Conservation (phyloP, 768 basidiomycete genomes). For the Podaxis sp. region DNA sequence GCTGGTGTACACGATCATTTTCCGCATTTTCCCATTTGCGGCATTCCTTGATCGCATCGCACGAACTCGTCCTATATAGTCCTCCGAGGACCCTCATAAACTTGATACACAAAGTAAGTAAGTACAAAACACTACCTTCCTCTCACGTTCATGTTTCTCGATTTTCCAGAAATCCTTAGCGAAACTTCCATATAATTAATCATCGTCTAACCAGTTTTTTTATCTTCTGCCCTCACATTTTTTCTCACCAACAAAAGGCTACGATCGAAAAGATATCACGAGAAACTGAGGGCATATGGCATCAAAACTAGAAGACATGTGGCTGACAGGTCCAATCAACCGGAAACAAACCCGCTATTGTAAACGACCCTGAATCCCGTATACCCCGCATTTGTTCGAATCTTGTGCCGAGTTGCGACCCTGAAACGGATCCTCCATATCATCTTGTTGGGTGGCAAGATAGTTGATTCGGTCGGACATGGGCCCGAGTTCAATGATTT, state of each 20-base stretch:
- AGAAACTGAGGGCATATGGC: background rate
- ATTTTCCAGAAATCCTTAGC: background rate
- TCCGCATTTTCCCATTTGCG: background rate
- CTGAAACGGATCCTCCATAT: background rate
- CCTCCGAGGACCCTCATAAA: background rate
- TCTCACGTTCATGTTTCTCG: background rate
- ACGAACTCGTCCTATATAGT: background rate
- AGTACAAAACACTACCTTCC: background rate
- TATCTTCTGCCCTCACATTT: background rate
- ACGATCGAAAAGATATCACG: background rate
- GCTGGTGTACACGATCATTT: no score
- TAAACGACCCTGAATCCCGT: background rate
- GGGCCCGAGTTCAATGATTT: background rate
- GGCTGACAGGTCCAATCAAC: background rate
- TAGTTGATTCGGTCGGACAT: background rate
- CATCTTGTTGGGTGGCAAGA: background rate
- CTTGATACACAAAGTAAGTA: background rate
- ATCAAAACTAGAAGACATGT: background rate
- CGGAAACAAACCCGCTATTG: background rate
- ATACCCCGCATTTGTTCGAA: conserved; percentile 9
- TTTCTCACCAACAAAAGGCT: background rate
- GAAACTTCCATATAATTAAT: background rate
- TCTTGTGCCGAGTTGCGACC: conserved; percentile 3
- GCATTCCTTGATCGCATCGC: background rate
- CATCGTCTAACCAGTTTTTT: background rate